Base-by-base conservation (phyloP, 2,329 filamentous ascomycete species). In the Keithomyces neogunnii region DNA sequence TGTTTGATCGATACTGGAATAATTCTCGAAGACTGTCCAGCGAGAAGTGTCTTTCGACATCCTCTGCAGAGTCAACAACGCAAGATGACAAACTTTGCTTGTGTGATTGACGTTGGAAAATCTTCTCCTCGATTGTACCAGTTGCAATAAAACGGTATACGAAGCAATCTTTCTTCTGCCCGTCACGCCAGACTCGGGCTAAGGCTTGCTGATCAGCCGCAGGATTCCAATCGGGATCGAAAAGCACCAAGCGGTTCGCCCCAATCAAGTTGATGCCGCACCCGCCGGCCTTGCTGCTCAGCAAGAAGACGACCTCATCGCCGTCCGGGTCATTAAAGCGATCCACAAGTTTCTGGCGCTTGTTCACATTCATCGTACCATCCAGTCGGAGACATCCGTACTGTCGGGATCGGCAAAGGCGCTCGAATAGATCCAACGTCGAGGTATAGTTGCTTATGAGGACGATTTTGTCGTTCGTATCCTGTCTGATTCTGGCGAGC, bases 61-160 rank as follows among this genome's bases (percentile, higher is more conserved):
- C 93, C 69, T 99, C 92, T 1, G 89, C 92, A 3, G 88, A 91
- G 68, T 99, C 93, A 6, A 99, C 93, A 4, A 99, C 93, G 60
- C 91, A 96, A 0, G 89, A 95, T 1, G 92, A 97, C 1, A 99
- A 75, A 6, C 89, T 95, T 69, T 99, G 93, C 70, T 99, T 99
- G 75, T 99, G 95, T 1, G 89, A 95, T 65, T 99, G 93, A 8
- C 95, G 86, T 69, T 99, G 93, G 73, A 99, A 99, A 59, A 99
- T 96, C 73, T 99, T 99, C 69, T 99, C 93, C 65, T 99, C 93
- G 55, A 99, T 99, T 0, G 91, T 96, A 3, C 93, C 93, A 0
- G 95, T 97, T 0, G 91, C 88, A 61, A 99, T 99, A 72, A 99
- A 99, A n/a, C 93, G 88, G 68, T 99, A 99, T 13, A 99, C 93